Base-by-base conservation (phyloP, 1,284 basidiomycete genomes). In the Microbotryum violaceum region DNA sequence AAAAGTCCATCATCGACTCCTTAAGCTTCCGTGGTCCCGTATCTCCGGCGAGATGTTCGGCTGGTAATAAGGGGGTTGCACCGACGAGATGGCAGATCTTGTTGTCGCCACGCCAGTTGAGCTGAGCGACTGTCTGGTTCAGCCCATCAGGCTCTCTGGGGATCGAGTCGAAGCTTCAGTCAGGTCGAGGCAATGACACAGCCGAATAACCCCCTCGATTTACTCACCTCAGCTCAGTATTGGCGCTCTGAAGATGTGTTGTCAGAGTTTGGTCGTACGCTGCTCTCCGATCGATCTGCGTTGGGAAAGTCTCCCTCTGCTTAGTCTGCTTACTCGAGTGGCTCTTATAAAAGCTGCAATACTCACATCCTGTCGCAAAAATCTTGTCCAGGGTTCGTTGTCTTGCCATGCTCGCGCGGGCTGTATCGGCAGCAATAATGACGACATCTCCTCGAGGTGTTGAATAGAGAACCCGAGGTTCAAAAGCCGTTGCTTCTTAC, bases 51-150 rank as follows among this genome's bases (percentile, higher is more conserved):
- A 52, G 53, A n/a, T 46, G 57, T 1, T 58, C 25, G 2, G 54
- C 48, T 0, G 67, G 58, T 20, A 45, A 52, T 20, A 81, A 66
- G 2, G 82, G 83, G 52, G 84, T 78, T 4, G 77, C 71, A 9
- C 86, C 87, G 54, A 75, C 74, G 16, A 89, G 77, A 49, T 82
- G 77, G n/a, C 79, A 79, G 65, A 87, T 82, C 16, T 79, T 80
- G 55, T 80, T 80, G 49, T 78, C 76, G 33, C 79, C 81, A 25
- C 80, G 77, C 76, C 79, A 81, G 68, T 82, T 83, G 50, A 88
- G 76, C 52, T 81, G 78, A 5, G 75, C 71, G 33, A 77, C 79
- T 47, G 83, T 45, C 5, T 21, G 18, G 12, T 58, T 42, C 6
- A 68, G 49, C 3, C 37, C 44, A 45, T 57, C 64, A 20, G 61